These are phyloP conservation scores for Populus ilicifolia DNA, from an alignment of 345 rosid genomes.

Conservation along the genomic window DNA sequence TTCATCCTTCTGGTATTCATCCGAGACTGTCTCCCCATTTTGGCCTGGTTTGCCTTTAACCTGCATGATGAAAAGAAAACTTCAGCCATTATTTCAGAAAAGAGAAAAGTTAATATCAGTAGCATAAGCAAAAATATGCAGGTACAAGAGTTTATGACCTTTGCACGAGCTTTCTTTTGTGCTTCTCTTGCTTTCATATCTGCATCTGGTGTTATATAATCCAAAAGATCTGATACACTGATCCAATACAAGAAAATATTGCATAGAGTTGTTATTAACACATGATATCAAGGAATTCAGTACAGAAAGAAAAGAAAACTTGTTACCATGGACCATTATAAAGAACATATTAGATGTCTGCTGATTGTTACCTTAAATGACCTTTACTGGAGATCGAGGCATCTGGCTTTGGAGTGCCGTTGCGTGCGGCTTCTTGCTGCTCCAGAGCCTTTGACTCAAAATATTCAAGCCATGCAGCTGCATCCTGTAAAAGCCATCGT, in stretches of 20 bases:
- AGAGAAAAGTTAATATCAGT: not conserved
- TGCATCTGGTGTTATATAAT: slow-evolving; percentile 88
- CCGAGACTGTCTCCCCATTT: slow-evolving; percentile 52
- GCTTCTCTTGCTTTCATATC: slow-evolving; percentile 84
- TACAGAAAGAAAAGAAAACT: not conserved
- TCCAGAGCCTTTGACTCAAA: slow-evolving; percentile 36
- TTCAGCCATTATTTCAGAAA: slow-evolving; percentile 6
- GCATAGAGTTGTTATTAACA: slow-evolving; percentile 4
- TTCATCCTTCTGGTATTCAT: slow-evolving; percentile 65
- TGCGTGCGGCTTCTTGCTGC: slow-evolving; percentile 39
- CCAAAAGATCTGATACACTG: slow-evolving; percentile 98
- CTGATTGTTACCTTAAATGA: slow-evolving; percentile 29
- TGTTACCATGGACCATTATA: not conserved
- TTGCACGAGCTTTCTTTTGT: slow-evolving; percentile 88
- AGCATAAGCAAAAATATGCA: slow-evolving; percentile 2
- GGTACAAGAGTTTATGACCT: slow-evolving; percentile 46
- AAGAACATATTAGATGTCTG: not conserved
- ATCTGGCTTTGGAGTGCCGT: slow-evolving; percentile 36
- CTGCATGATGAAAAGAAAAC: slow-evolving; percentile 39
- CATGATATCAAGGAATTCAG: not conserved
- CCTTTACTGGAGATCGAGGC: slow-evolving; percentile 40
- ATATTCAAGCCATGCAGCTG: slow-evolving; percentile 39
- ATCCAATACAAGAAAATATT: slow-evolving; percentile 18
- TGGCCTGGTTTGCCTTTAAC: slow-evolving; percentile 70
- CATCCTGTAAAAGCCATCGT: slow-evolving; percentile 23